A percentile compares a stretch with the other conserved stretches of the same genome.
Evolutionary conservation across 441 rosid genomes (phyloP).

Genomic region (Pelargonium citronellum): DNA sequence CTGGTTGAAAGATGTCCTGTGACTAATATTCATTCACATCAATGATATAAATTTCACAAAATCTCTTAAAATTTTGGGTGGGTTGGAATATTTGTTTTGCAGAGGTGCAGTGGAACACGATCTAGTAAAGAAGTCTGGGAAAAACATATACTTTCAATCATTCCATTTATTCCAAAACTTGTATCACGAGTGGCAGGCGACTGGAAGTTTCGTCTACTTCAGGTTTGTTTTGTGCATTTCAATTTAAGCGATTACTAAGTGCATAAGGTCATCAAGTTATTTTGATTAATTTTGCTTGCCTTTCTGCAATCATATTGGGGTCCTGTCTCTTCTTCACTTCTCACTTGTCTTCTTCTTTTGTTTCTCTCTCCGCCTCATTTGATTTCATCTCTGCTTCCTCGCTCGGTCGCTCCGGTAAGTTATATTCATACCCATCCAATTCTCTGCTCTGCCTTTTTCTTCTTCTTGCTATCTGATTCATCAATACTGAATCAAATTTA

Average conservation of each 20-base stretch:
- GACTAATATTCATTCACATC: background rate
- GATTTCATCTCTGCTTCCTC: too few relatives aligned
- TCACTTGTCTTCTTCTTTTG: too few relatives aligned
- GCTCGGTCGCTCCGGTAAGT: too few relatives aligned
- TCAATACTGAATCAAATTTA: too few relatives aligned
- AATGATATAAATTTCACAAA: background rate
- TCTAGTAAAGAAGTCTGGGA: constrained; percentile 39
- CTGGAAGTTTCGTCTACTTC: constrained; percentile 62
- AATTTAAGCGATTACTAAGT: constrained; percentile 14
- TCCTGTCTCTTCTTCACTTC: too few relatives aligned
- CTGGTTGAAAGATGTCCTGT: background rate
- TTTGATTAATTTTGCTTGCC: constrained; percentile 7
- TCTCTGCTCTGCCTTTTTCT: too few relatives aligned
- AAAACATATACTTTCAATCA: constrained; percentile 42
- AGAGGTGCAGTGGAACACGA: constrained; percentile 37
- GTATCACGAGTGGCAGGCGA: constrained; percentile 31
- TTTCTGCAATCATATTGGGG: too few relatives aligned
- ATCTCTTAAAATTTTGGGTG: background rate
- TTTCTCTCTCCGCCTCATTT: too few relatives aligned
- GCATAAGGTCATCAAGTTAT: constrained; percentile 7
- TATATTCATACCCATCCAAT: too few relatives aligned
- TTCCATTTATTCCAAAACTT: constrained; percentile 68
- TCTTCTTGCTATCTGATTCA: too few relatives aligned
- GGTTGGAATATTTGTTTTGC: constrained; percentile 22
- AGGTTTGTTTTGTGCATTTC: constrained; percentile 44